phyloP scores from a whole-genome alignment of 1,284 basidiomycete genomes.

The Fistulinella cinereoalba region DNA sequence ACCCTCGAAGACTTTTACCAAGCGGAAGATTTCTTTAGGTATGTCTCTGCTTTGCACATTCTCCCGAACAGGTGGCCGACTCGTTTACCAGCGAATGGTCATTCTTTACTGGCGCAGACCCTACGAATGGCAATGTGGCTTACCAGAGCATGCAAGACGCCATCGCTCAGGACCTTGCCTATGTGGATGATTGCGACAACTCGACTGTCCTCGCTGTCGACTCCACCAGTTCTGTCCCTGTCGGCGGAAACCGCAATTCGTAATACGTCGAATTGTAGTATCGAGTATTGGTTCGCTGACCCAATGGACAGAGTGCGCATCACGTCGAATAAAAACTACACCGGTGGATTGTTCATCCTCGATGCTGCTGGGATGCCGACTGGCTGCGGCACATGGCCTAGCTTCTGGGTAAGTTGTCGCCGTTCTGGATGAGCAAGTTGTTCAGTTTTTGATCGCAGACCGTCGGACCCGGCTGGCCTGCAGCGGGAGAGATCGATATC shows the following conservation, averaged over 20 bases:
- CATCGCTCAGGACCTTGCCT: constrained; percentile 50
- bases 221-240: constrained; percentile 45
- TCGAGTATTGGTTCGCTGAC: constrained; percentile 20
- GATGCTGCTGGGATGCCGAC: constrained; percentile 75
- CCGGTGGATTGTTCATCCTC: constrained; percentile 73
- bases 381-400: constrained; percentile 79
- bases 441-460: constrained; percentile 26
- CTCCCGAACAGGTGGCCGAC: neutral
- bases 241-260: constrained; percentile 62
- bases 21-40: constrained; percentile 32
- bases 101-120: constrained; percentile 61
- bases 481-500: constrained; percentile 68
- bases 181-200: constrained; percentile 49
- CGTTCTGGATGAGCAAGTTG: neutral
- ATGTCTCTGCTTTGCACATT: constrained; percentile 4
- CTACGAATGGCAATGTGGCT: constrained; percentile 62
- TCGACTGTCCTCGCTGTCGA: constrained; percentile 64
- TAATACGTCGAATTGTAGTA: constrained; percentile 34
- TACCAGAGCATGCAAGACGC: constrained; percentile 51
- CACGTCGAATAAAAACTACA: constrained; percentile 61
- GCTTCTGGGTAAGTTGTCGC: constrained; percentile 48
- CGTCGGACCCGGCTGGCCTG: constrained; percentile 68
- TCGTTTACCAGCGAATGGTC: constrained; percentile 49
- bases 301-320: constrained; percentile 62
- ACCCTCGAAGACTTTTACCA: constrained; percentile 28